Evolutionary conservation across 2,329 filamentous ascomycete species (phyloP).

Genomic region (Microdochium paspali): DNA sequence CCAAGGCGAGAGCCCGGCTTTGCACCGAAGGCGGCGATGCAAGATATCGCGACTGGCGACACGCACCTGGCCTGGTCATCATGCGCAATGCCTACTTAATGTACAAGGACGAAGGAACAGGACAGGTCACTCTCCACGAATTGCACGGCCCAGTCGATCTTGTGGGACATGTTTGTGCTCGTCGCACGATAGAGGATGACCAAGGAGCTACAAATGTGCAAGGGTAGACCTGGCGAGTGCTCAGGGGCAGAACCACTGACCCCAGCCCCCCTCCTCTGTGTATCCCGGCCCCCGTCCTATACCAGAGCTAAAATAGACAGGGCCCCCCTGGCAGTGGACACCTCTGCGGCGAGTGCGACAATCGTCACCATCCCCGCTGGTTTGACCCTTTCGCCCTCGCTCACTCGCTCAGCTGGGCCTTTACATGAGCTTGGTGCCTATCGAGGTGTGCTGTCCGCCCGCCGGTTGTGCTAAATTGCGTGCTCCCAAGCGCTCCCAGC

Average conservation of each 20-base stretch:
- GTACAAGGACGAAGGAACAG: not conserved
- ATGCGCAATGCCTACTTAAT: no score
- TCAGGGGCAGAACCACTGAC: not conserved
- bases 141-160: not conserved
- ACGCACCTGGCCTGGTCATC: not conserved
- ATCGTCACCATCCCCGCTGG: not conserved
- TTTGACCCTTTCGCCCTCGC: not conserved
- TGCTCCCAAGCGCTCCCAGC: no score
- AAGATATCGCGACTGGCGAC: not conserved
- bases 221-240: not conserved
- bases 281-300: not conserved
- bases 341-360: not conserved
- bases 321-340: not conserved
- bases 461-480: no score
- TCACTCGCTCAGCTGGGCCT: no score
- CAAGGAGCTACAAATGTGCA: not conserved
- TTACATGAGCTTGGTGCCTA: no score
- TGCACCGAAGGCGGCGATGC: no score
- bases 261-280: not conserved
- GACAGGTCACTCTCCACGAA: not conserved
- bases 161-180: not conserved
- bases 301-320: not conserved
- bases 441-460: no score
- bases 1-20: no score
- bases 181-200: not conserved